A percentile compares a stretch with the other conserved stretches of the same genome.
phyloP scores from a whole-genome alignment of 441 rosid genomes.

The Populus hybrid region DNA sequence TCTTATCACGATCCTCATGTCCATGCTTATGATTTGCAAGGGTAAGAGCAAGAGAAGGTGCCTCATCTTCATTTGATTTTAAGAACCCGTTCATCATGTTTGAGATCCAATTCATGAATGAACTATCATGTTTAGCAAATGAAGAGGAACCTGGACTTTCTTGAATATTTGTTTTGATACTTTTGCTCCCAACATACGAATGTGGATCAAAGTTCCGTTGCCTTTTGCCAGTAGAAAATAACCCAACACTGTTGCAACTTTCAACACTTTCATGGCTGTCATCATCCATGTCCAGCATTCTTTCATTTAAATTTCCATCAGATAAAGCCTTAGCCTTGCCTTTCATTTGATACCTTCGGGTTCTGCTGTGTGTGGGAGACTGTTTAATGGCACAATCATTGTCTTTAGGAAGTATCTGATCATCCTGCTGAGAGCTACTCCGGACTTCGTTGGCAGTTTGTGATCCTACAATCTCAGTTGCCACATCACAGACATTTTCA shows the following conservation, averaged over 20 bases:
- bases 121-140: slow-evolving; percentile 57
- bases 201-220: slow-evolving; percentile 46
- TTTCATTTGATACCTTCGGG: slow-evolving; percentile 25
- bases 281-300: slow-evolving; percentile 34
- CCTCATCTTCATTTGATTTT: slow-evolving; percentile 38
- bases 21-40: slow-evolving; percentile 27
- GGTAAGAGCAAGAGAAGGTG: slow-evolving; percentile 37
- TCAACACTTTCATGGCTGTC: slow-evolving; percentile 85
- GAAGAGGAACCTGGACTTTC: slow-evolving; percentile 52
- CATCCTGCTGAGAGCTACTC: slow-evolving; percentile 28
- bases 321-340: slow-evolving; percentile 66
- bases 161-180: slow-evolving; percentile 41
- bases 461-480: slow-evolving; percentile 22
- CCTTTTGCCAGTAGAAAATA: slow-evolving; percentile 45
- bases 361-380: slow-evolving; percentile 32
- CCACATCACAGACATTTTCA: slow-evolving; percentile 25
- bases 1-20: slow-evolving; percentile 23
- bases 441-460: slow-evolving; percentile 31
- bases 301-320: slow-evolving; percentile 46
- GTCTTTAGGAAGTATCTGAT: slow-evolving; percentile 25
- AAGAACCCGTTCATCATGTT: slow-evolving; percentile 71
- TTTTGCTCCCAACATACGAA: slow-evolving; percentile 53
- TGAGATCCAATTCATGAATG: slow-evolving; percentile 90
- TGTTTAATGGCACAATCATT: slow-evolving; percentile 15
- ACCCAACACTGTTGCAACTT: slow-evolving; percentile 64